phyloP scores from a whole-genome alignment of 1,139 yeast species.

The Casaregolazyma suthepensis region DNA sequence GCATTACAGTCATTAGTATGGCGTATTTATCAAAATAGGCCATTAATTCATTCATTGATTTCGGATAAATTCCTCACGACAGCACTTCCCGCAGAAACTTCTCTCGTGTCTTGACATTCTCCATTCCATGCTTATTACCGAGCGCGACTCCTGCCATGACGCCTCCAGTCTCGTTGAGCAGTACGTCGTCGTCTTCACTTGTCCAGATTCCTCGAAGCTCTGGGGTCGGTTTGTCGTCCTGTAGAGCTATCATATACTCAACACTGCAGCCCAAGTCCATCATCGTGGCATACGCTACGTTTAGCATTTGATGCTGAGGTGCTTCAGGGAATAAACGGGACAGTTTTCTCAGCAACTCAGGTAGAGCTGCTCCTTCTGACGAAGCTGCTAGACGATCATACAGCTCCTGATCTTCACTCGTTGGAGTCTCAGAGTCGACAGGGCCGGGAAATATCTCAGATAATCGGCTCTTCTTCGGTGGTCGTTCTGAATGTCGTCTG shows the following conservation, averaged over 20 bases:
- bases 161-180: conserved; percentile 4
- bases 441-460: background rate
- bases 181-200: conserved; percentile 6
- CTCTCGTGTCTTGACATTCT: conserved; percentile 2
- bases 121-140: conserved; percentile 6
- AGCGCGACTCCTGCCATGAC: conserved; percentile 5
- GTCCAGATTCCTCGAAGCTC: conserved; percentile 12
- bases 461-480: background rate
- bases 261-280: conserved; percentile 5
- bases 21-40: background rate
- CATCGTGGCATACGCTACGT: conserved; percentile 3
- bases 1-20: background rate
- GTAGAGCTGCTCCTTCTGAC: conserved; percentile 3
- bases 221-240: conserved; percentile 5
- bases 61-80: background rate
- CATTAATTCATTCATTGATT: background rate
- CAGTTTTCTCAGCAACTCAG: conserved; percentile 3
- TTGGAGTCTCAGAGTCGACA: background rate
- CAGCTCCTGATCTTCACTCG: background rate
- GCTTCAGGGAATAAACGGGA: conserved; percentile 4
- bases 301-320: background rate
- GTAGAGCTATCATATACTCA: conserved; percentile 4
- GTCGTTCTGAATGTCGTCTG: background rate
- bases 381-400: background rate
- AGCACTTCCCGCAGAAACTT: background rate